Base-by-base conservation (phyloP, 495 filamentous ascomycete genomes). In the Lepraria neglecta region DNA sequence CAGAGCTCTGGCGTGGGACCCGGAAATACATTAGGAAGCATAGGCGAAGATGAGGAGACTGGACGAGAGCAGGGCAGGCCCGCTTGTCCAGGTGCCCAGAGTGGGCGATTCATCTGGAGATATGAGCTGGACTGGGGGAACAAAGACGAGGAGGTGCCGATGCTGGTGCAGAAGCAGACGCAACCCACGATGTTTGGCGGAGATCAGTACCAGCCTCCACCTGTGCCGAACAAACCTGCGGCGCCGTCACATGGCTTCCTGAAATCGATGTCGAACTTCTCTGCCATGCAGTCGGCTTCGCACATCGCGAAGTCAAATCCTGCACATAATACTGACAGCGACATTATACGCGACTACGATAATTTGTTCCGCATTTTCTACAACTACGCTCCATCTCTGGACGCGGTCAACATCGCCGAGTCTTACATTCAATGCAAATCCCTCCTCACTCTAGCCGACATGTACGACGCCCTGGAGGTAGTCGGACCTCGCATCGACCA, bases 291-390 rank as follows among this genome's bases (percentile, higher is more conserved):
- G 75, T 75, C 81, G 82, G 62, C 77, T 70, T 46, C 75, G 65
- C 65, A 78, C 64, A 66, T 77, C 35, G 74, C 75, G 31, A 70
- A 72, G 58, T 59, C 68, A 4, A 64, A 63, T n/a, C 65, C 64
- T 24, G 61, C 67, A 21, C 64, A 70, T n/a, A 71, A 76, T 38
- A 74, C 81, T 54, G 80, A 84, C 56, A 78, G 84, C 62, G 87
- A 95, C 52, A 77, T 89, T 28, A 75, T 96, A 40, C 87, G 88
- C 51, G 89, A 94, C 72, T 96, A 96, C 72, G 91, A 95, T 71
- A 96, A 95, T 74, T 80, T 96, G 57, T 90, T 96, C 71, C 87
- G 91, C 58, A 83, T 91, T 51, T 95, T 95, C 77, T 96, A 96
- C 76, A 95, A 96, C 71, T 87, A 95, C 70, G 76, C 90, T 3